Evolutionary conservation across 129 eudicot species (phyloP).

Genomic region (Scalesia atractyloides): DNA sequence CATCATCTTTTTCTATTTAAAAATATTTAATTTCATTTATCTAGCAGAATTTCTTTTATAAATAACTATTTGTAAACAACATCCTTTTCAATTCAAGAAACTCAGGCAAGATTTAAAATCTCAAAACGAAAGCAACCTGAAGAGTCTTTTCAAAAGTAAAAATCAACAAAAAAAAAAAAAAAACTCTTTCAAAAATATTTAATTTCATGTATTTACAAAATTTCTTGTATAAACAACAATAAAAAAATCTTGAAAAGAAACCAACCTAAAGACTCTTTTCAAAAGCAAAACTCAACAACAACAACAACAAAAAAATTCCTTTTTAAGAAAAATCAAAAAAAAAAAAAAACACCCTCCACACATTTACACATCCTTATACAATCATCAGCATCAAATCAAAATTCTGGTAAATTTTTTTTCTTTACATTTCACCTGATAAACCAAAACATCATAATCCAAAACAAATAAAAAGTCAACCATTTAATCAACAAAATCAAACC

Average conservation of each 20-base stretch:
- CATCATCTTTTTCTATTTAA: too few relatives aligned
- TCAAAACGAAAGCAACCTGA: not conserved
- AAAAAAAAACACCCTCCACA: not conserved
- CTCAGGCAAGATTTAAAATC: not conserved
- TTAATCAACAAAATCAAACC: too few relatives aligned
- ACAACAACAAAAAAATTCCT: not conserved
- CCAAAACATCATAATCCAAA: constrained; percentile 19
- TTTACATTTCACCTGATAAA: not conserved
- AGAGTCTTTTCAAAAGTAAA: constrained; percentile 8
- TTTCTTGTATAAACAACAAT: not conserved
- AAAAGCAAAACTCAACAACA: constrained; percentile 9
- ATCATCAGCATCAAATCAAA: constrained; percentile 6
- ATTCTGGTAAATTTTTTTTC: not conserved
- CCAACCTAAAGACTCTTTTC: constrained; percentile 7
- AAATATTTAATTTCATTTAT: too few relatives aligned
- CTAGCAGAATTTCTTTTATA: not conserved
- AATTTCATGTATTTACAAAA: too few relatives aligned
- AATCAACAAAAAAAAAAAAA: not conserved
- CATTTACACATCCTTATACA: not conserved
- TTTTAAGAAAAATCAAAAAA: constrained; percentile 5
- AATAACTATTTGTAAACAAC: not conserved
- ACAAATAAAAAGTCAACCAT: not conserved
- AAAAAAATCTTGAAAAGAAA: constrained; percentile 4
- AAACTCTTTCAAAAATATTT: not conserved
- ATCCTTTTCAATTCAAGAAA: not conserved